Percentiles rank a stretch among this genome's conserved stretches.
Conservation (phyloP, 768 basidiomycete species). For the Termitomyces titanicus region DNA sequence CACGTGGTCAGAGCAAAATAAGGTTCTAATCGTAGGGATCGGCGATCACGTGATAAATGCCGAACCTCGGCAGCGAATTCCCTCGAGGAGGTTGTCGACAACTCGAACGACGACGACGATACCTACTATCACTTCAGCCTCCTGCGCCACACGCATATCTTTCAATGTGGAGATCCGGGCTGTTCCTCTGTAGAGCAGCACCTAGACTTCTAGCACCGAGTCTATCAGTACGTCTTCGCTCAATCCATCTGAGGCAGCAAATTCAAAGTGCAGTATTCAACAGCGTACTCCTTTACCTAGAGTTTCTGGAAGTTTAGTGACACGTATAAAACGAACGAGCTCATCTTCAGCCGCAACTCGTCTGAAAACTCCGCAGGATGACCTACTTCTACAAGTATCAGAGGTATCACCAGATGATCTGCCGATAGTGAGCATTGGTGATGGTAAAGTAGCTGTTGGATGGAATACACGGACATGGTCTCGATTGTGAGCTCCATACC, state of each 20-base stretch:
- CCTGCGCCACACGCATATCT: not conserved
- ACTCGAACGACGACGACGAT: not conserved
- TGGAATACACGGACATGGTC: constrained; percentile 76
- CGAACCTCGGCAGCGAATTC: not conserved
- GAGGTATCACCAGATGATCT: constrained; percentile 36
- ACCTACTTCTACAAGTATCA: constrained; percentile 16
- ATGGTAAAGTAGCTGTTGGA: constrained; percentile 59
- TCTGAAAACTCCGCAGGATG: constrained; percentile 10
- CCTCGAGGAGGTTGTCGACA: no score
- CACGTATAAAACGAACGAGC: constrained; percentile 12
- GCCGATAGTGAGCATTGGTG: constrained; percentile 54
- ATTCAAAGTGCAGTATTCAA: not conserved
- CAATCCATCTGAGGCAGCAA: not conserved
- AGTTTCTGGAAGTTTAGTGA: not conserved
- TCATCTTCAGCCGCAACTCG: constrained; percentile 21
- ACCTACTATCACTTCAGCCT: not conserved
- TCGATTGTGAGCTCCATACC: constrained; percentile 56
- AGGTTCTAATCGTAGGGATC: not conserved
- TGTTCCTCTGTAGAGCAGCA: not conserved
- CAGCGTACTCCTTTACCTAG: not conserved
- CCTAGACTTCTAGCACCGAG: not conserved
- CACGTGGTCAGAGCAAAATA: not conserved
- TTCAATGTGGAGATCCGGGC: not conserved
- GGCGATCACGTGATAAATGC: not conserved
- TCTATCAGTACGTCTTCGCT: not conserved